Evolutionary conservation across 495 filamentous ascomycete genomes (phyloP).

Genomic region (Penicillium coffeae): DNA sequence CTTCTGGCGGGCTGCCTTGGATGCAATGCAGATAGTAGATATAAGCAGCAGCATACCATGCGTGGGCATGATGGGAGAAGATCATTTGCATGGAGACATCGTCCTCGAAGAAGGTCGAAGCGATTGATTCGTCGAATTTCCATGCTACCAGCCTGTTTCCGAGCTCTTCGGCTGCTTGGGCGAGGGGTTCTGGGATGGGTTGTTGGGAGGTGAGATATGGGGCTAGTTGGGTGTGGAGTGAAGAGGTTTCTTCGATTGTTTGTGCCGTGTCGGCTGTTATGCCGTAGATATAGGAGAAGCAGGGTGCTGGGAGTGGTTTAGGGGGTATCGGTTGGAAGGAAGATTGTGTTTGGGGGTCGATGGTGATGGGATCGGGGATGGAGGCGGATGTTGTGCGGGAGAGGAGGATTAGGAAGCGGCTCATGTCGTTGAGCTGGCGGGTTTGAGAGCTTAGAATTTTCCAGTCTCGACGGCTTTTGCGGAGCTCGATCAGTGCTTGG

Average conservation of each 20-base stretch:
- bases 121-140: not conserved
- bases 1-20: not conserved
- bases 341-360: not conserved
- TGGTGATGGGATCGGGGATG: not conserved
- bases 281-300: not conserved
- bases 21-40: not conserved
- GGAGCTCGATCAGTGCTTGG: not conserved
- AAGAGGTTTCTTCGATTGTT: not conserved
- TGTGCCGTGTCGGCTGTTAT: not conserved
- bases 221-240: not conserved
- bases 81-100: not conserved
- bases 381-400: not conserved
- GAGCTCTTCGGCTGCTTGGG: not conserved
- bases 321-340: not conserved
- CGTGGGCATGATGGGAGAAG: not conserved
- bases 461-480: not conserved
- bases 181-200: not conserved
- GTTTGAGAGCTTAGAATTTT: not conserved
- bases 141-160: not conserved
- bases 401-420: not conserved
- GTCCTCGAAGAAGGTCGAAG: not conserved
- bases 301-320: not conserved
- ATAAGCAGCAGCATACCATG: not conserved
- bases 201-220: not conserved
- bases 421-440: not conserved